A percentile compares a stretch with the other conserved stretches of the same genome.
Conservation (phyloP, 129 eudicot species). For the carrot (Daucus carota) region DH1_v3.0 NC_030385.2:13084501-13085000, state of each 20-base stretch:
- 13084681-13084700: slow-evolving; percentile 95
- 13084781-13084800: not conserved
- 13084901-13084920: not conserved
- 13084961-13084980: too few relatives aligned
- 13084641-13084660: slow-evolving; percentile 18
- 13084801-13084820: not conserved
- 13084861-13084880: too few relatives aligned
- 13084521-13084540: not conserved
- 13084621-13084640: not conserved
- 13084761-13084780: not conserved
- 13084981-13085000: too few relatives aligned
- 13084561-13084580: not conserved
- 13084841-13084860: not conserved
- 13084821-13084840: too few relatives aligned
- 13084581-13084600: not conserved
- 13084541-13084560: not conserved
- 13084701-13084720: slow-evolving; percentile 95
- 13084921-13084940: not conserved
- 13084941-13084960: not conserved
- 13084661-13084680: slow-evolving; percentile 97
- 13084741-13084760: slow-evolving; percentile 52
- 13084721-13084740: slow-evolving; percentile 87
- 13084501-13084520: not conserved
- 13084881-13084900: not conserved
- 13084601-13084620: not conserved